These are phyloP conservation scores for Coniochaeta ligniaria DNA, from an alignment of 2,329 filamentous ascomycete genomes.

Conservation along the genomic window DNA sequence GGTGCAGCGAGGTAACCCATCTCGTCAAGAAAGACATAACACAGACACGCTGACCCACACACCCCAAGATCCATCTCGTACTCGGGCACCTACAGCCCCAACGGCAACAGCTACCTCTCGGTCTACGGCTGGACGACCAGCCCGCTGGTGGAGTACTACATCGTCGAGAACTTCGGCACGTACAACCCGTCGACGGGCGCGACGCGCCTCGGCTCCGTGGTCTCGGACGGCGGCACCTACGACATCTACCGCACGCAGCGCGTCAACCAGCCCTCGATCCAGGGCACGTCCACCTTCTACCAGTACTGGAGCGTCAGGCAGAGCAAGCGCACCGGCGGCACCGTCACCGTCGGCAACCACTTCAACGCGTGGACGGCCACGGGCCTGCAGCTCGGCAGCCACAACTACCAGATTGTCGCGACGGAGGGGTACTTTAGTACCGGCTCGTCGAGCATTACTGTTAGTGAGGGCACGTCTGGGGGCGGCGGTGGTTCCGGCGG, in stretches of 20 bases:
- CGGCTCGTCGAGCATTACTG: conserved; percentile 34
- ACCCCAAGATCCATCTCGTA: conserved; percentile 21
- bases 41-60: neutral
- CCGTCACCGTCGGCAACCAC: conserved; percentile 42
- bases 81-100: conserved; percentile 24
- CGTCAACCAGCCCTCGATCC: conserved; percentile 35
- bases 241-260: conserved; percentile 26
- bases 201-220: conserved; percentile 22
- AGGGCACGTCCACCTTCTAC: conserved; percentile 39
- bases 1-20: conserved; percentile 38
- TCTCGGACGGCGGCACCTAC: conserved; percentile 25
- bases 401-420: conserved; percentile 47
- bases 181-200: conserved; percentile 31
- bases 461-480: conserved; percentile 15
- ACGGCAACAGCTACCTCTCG: conserved; percentile 38
- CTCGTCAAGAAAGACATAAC: neutral
- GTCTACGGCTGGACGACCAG: conserved; percentile 49
- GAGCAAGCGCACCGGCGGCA: conserved; percentile 38
- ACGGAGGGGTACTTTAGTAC: conserved; percentile 45
- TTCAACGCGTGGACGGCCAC: conserved; percentile 43
- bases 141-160: conserved; percentile 49
- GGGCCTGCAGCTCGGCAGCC: conserved; percentile 37
- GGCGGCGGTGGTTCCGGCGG: conserved; percentile 5
- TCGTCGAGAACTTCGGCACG: conserved; percentile 32
- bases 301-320: conserved; percentile 45